Evolutionary conservation across 768 basidiomycete species (phyloP).

Genomic region (Crepidotus variabilis): DNA sequence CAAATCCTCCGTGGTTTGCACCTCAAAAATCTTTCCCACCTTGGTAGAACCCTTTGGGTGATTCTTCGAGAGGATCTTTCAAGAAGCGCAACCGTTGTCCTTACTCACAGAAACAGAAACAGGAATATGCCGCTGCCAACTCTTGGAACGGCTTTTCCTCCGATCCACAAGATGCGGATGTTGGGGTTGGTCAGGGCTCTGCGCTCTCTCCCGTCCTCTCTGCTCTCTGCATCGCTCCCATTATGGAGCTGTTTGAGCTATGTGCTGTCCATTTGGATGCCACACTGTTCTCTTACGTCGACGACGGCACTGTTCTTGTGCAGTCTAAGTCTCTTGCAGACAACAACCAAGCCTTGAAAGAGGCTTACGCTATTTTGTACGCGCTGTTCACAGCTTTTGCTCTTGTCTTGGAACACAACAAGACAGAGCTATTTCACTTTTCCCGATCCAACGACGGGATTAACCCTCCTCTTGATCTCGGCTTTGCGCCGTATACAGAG

Average conservation of each 20-base stretch:
- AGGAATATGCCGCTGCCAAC: too few species aligned
- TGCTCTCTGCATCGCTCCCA: constrained; percentile 19
- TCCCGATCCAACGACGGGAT: constrained; percentile 5
- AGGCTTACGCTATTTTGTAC: constrained; percentile 10
- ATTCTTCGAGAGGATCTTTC: too few species aligned
- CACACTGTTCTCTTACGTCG: constrained; percentile 22
- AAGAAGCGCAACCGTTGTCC: too few species aligned
- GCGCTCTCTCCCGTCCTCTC: constrained; percentile 25
- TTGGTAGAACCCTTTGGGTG: too few species aligned
- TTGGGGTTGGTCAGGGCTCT: constrained; percentile 30
- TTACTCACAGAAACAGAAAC: too few species aligned
- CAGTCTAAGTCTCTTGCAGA: constrained; percentile 19
- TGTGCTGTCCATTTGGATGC: constrained; percentile 4
- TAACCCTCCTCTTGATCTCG: constrained; percentile 11
- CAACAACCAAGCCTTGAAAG: constrained; percentile 14
- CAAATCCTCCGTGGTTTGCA: too few species aligned
- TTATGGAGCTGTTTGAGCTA: constrained; percentile 16
- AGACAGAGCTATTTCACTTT: constrained; percentile 27
- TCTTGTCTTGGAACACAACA: constrained; percentile 14
- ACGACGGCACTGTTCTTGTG: constrained; percentile 25
- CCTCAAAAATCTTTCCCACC: too few species aligned
- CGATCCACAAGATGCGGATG: constrained; percentile 20
- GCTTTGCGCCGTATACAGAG: background rate
- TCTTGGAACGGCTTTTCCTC: constrained; percentile 19
- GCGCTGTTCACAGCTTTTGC: constrained; percentile 16